Evolutionary conservation across 768 basidiomycete genomes (phyloP), one percentile per base, ranked within the genome.

Genomic region (Amanita polypyramis): DNA sequence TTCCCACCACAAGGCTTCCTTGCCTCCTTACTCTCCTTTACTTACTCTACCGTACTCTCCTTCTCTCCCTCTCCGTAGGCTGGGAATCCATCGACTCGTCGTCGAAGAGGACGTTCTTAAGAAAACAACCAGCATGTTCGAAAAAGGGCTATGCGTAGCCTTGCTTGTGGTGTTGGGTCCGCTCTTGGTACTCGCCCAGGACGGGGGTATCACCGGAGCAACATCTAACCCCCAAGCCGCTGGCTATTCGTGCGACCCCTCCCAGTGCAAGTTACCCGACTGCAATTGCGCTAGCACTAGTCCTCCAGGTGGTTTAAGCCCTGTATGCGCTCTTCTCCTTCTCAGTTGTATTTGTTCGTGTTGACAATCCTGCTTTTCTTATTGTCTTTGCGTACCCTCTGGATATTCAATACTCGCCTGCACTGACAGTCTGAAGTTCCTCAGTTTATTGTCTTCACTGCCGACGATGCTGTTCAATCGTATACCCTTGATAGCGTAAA

Each of bases 401-500:
- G 5, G 19, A 27, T 27, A 27, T 4, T 27, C 7, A 27, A 27
- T 1, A 29, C 21, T 17, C 25, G 2, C 34, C 21, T 34, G 6
- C 20, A 9, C 12, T 30, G n/a, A 32, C 21, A 83, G 79, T 65
- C 67, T 6, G 73, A 81, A 8, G 73, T 75, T 17, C 81, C 82
- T 2, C 70, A 74, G 63, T 87, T 85, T 57, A 65, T 85, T 54
- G 76, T 85, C 34, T 84, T 80, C 68, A 84, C 80, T 42, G 85
- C 85, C 27, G 82, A 85, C 56, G 82, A 85, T 63, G 85, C 86
- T 19, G 58, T 88, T 23, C 84, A 88, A 62, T 76, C 76, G 1
- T 90, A 88, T 64, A 86, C 84, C 4, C 63, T 85, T 53, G 79
- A 85, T 56, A 61, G 84, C 4, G 69, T 88, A 53, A 84, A 87